Percentiles rank a stretch among this genome's conserved stretches.
Conservation (phyloP, 805 yeast species). For the Blastobotrys americana region DNA sequence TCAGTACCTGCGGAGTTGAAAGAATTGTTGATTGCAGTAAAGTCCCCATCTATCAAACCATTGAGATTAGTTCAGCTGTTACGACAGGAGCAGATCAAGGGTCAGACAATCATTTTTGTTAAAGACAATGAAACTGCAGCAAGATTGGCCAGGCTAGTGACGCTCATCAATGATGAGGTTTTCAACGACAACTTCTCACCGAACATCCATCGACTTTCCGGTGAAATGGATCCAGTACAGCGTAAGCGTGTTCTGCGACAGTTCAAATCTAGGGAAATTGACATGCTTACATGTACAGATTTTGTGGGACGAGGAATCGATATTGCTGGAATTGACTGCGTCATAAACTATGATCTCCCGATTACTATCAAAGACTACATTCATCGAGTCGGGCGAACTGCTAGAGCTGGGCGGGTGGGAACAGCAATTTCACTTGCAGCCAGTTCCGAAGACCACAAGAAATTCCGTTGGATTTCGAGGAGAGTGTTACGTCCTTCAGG, state of each 20-base stretch:
- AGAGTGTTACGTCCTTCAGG: slow-evolving; percentile 23
- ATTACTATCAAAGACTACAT: slow-evolving; percentile 83
- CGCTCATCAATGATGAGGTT: slow-evolving; percentile 33
- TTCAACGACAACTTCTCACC: slow-evolving; percentile 12
- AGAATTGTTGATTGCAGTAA: slow-evolving; percentile 31
- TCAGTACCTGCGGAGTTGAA: slow-evolving; percentile 31
- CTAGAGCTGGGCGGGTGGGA: slow-evolving; percentile 82
- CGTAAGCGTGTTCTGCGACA: slow-evolving; percentile 52
- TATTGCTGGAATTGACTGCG: slow-evolving; percentile 58
- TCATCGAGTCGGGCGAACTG: slow-evolving; percentile 95
- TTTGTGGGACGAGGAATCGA: slow-evolving; percentile 95
- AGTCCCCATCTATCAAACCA: slow-evolving; percentile 52
- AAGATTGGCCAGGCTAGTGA: slow-evolving; percentile 60
- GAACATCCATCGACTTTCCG: slow-evolving; percentile 29
- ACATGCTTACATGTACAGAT: slow-evolving; percentile 68
- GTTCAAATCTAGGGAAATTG: slow-evolving; percentile 48
- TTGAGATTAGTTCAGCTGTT: slow-evolving; percentile 57
- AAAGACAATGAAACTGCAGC: slow-evolving; percentile 81
- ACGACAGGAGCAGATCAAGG: slow-evolving; percentile 25
- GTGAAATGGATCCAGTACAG: slow-evolving; percentile 34
- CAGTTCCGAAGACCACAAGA: slow-evolving; percentile 69
- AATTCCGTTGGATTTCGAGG: slow-evolving; percentile 32
- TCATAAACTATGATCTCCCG: slow-evolving; percentile 88
- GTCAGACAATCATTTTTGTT: slow-evolving; percentile 52
- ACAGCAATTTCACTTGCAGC: slow-evolving; percentile 63